Conservation (phyloP, 257 asterid genomes). For the Salvia splendens region DNA sequence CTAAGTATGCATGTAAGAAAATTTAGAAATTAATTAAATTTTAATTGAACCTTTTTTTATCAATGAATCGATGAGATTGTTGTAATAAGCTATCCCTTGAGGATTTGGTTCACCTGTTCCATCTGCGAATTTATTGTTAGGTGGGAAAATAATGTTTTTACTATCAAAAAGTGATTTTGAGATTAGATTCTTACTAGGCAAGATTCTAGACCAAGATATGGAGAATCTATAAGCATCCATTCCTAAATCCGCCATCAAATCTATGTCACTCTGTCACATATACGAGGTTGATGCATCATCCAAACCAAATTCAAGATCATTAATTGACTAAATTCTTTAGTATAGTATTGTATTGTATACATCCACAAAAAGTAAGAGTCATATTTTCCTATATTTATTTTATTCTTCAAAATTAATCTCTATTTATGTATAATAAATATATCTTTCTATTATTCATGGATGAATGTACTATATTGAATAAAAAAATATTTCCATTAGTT, state of each 20-base stretch:
- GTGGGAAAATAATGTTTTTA: not conserved
- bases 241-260: slow-evolving; percentile 78
- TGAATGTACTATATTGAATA: no score
- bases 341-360: no score
- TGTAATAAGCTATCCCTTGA: slow-evolving; percentile 76
- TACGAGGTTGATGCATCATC: slow-evolving; percentile 34
- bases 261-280: slow-evolving; percentile 64
- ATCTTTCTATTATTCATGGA: no score
- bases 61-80: slow-evolving; percentile 67
- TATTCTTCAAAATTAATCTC: no score
- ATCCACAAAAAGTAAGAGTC: no score
- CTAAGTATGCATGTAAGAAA: not conserved
- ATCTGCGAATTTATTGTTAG: slow-evolving; percentile 42
- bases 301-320: slow-evolving; percentile 24
- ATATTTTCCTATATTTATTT: no score
- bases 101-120: slow-evolving; percentile 80
- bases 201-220: slow-evolving; percentile 87
- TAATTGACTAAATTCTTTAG: no score
- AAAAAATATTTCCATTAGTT: no score
- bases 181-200: slow-evolving; percentile 55
- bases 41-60: slow-evolving; percentile 55
- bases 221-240: slow-evolving; percentile 93
- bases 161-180: not conserved
- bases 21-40: not conserved
- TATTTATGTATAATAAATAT: no score